Conservation (phyloP, 148 eudicot species). For the Camellia lanceoleosa region DNA sequence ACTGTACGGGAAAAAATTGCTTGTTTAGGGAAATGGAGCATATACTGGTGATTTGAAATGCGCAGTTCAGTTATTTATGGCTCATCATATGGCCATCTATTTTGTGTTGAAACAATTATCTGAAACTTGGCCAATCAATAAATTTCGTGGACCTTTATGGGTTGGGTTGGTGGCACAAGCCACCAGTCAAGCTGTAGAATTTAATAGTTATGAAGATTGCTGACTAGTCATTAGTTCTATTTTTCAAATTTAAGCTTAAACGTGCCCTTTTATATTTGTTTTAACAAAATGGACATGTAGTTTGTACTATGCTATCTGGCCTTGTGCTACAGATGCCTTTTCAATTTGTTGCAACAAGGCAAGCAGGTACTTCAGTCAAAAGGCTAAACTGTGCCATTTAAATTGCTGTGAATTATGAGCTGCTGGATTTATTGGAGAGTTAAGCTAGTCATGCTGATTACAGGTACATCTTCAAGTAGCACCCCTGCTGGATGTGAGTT, state of each 20-base stretch:
- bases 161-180: not conserved
- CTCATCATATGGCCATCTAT: not conserved
- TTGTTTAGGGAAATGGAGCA: not conserved
- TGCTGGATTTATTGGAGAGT: not conserved
- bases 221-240: not conserved
- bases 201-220: not conserved
- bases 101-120: not conserved
- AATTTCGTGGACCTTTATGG: not conserved
- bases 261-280: not conserved
- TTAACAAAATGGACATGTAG: not conserved
- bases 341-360: not conserved
- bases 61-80: not conserved
- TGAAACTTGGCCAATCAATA: not conserved
- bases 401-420: not conserved
- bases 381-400: not conserved
- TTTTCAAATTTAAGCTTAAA: not conserved
- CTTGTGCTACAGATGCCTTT: not conserved
- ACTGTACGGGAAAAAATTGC: not conserved
- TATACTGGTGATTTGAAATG: not conserved
- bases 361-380: not conserved
- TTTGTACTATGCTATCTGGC: slow-evolving; percentile 1
- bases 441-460: slow-evolving; percentile 20
- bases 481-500: slow-evolving; percentile 50
- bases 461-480: slow-evolving; percentile 81
- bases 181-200: not conserved